These are phyloP conservation scores for Solanum hybrid DNA, from an alignment of 305 asterid species.

Conservation along the genomic window DNA sequence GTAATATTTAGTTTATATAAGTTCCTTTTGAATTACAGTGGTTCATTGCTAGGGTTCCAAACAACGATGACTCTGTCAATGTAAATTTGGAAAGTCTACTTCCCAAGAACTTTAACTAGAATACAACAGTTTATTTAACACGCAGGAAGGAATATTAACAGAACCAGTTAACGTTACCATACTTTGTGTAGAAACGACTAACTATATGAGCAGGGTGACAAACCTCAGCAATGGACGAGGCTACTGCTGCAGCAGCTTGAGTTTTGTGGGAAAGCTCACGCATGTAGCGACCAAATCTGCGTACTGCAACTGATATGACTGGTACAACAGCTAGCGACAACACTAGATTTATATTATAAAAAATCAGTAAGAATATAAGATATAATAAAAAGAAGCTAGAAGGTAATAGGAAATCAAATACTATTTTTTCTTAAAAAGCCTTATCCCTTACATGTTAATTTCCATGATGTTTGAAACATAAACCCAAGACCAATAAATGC, in stretches of 20 bases:
- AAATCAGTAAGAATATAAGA: neutral
- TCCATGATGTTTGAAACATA: slow-evolving; percentile 83
- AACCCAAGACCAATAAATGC: slow-evolving; percentile 73
- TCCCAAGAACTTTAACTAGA: neutral
- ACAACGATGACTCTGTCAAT: neutral
- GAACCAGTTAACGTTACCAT: neutral
- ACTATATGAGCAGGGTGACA: neutral
- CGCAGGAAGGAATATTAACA: neutral
- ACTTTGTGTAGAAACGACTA: neutral
- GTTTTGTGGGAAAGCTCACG: slow-evolving; percentile 80
- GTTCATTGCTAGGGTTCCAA: neutral
- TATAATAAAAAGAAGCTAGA: neutral
- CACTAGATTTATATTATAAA: slow-evolving; percentile 31
- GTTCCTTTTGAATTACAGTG: neutral
- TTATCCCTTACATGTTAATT: slow-evolving; percentile 52
- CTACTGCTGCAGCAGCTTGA: slow-evolving; percentile 90
- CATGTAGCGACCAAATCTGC: slow-evolving; percentile 64
- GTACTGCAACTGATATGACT: slow-evolving; percentile 52
- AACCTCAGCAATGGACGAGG: slow-evolving; percentile 88
- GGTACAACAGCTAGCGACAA: slow-evolving; percentile 78
- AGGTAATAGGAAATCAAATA: neutral
- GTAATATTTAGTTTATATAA: neutral
- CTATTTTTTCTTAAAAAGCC: slow-evolving; percentile 5
- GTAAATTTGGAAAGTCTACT: neutral
- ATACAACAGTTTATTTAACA: neutral